These are phyloP conservation scores for Yamadazyma spencermartinsiae DNA, from an alignment of 1,139 yeast genomes.

Conservation along the genomic window DNA sequence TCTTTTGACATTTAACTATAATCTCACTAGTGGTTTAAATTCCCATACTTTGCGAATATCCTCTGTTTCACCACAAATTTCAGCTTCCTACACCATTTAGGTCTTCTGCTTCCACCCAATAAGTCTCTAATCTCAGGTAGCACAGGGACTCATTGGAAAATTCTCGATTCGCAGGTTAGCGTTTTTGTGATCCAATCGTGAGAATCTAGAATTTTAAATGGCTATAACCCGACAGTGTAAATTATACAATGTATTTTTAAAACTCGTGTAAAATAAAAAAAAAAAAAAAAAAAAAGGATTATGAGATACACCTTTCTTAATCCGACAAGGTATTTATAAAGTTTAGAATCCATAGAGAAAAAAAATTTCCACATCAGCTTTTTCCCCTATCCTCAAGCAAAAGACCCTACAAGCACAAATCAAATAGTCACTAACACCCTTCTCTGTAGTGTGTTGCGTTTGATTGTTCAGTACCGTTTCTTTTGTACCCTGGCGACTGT, in stretches of 20 bases:
- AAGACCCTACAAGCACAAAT: not conserved
- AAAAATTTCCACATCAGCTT: not conserved
- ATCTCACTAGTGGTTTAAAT: no score
- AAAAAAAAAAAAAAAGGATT: conserved; percentile 1
- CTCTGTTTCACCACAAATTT: no score
- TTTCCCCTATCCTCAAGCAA: not conserved
- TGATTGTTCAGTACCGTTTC: not conserved
- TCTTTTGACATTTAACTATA: no score
- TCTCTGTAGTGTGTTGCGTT: not conserved
- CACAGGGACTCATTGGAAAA: no score
- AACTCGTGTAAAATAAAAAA: conserved; percentile 14
- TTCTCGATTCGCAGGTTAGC: not conserved
- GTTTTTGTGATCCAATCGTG: not conserved
- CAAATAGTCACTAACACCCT: no score
- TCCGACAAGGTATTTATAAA: conserved; percentile 15
- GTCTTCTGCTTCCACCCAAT: no score
- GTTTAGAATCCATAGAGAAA: conserved; percentile 7
- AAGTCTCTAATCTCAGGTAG: no score
- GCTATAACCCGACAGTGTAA: not conserved
- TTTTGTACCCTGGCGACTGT: not conserved
- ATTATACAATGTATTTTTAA: conserved; percentile 3
- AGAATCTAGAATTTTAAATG: conserved; percentile 9
- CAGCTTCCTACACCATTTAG: no score
- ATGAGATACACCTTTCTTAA: conserved; percentile 15
- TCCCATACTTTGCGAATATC: no score